Evolutionary conservation across 768 basidiomycete species (phyloP), one percentile per base, ranked within the genome.

Genomic region (Lentinula aciculospora): DNA sequence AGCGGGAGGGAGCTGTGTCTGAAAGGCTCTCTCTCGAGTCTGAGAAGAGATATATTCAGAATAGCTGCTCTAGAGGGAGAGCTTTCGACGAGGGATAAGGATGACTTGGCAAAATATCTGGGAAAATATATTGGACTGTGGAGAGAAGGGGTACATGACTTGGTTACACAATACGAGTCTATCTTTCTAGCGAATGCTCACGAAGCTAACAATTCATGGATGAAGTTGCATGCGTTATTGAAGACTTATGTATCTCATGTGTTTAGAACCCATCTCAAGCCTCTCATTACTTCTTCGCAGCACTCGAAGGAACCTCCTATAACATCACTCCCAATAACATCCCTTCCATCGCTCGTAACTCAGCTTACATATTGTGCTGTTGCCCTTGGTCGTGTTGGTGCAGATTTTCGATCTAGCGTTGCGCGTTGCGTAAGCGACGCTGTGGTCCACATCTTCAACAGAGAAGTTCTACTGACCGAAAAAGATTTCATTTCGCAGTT

Each of bases 341-440:
- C 90, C 23, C 78, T 96, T 62, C 80, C 92, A 21, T 85, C 95
- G 34, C 79, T 94, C 42, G 83, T 97, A 58, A 96, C 94, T 0
- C 96, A 98, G 65, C 81, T 98, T 45, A 89, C 90, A 12, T 98
- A 98, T 71, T 97, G 95, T 68, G 86, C 94, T 7, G 84, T 86
- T 17, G 94, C 94, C 0, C 97, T 97, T 66, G 80, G 92, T 0
- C 84, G 94, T n/a, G 81, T 96, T 15, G 96, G 96, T 0, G 79
- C 96, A 64, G 95, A 97, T 67, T 98, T 99, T 70, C 82, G 86
- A 31, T 71, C 78, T 0, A 71, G 88, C 17, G 73, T 97, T 29
- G 80, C 80, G 3, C 77, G 79, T n/a, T 73, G 89, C 2, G 85
- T 94, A 67, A 77, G 78, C 37, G 70, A 74, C 45, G 88, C 89